Percentiles rank a stretch among this genome's conserved stretches.
phyloP scores from a whole-genome alignment of 495 filamentous ascomycete genomes.

The Hypomontagnella submonticulosa region DNA sequence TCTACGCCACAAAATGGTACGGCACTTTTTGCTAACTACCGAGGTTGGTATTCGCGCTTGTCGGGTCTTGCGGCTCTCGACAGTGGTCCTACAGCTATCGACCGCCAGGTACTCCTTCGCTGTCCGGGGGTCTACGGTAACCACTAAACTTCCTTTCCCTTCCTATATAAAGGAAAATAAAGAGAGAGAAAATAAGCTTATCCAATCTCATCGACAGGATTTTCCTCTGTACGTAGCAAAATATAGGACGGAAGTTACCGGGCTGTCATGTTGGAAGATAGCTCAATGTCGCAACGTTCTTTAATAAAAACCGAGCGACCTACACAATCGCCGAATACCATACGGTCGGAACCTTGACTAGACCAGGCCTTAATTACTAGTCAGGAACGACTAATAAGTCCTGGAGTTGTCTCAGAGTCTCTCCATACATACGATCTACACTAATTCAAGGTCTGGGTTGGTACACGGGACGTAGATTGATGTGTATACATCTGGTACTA shows the following conservation, averaged over 20 bases:
- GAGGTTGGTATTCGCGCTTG: constrained; percentile 2
- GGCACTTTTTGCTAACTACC: constrained; percentile 9
- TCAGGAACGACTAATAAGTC: constrained; percentile 30
- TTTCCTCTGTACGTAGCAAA: not conserved
- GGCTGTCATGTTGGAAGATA: constrained; percentile 23
- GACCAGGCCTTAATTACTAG: constrained; percentile 28
- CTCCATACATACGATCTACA: constrained; percentile 21
- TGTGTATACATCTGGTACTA: constrained; percentile 4
- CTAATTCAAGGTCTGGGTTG: constrained; percentile 17
- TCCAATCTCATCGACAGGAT: not conserved
- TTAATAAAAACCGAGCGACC: constrained; percentile 20
- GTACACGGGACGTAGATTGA: constrained; percentile 9
- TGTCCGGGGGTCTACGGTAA: not conserved
- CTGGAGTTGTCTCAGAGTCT: constrained; percentile 28
- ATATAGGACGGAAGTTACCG: constrained; percentile 21
- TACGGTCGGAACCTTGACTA: constrained; percentile 34
- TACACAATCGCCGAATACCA: constrained; percentile 32
- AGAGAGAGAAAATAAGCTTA: not conserved
- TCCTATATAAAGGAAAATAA: constrained; percentile 4
- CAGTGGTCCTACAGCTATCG: constrained; percentile 12
- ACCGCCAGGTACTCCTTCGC: constrained; percentile 4
- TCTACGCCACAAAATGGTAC: constrained; percentile 27
- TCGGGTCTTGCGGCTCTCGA: constrained; percentile 28
- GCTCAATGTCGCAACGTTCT: constrained; percentile 20
- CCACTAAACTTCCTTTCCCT: not conserved